Evolutionary conservation across 768 basidiomycete species (phyloP).

Genomic region (Astraeus odoratus): DNA sequence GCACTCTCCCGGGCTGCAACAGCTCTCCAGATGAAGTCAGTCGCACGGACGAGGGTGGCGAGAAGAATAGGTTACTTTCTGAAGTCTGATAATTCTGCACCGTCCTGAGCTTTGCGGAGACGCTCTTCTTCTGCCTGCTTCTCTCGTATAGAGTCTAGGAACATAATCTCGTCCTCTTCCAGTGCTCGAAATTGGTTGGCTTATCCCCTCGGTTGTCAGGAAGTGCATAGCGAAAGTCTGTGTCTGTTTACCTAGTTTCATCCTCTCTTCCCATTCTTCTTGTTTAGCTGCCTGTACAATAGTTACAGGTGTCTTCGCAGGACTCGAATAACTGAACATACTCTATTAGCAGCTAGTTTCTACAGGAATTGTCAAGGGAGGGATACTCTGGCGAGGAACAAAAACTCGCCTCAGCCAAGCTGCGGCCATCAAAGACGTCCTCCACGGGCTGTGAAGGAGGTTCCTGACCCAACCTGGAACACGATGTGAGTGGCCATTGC

Average conservation of each 20-base stretch:
- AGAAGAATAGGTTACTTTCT: constrained; percentile 49
- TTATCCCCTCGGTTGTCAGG: constrained; percentile 22
- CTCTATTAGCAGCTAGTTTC: constrained; percentile 90
- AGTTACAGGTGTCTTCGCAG: constrained; percentile 6
- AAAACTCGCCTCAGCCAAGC: constrained; percentile 75
- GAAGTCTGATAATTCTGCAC: constrained; percentile 72
- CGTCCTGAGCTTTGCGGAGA: constrained; percentile 65
- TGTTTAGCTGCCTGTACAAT: constrained; percentile 68
- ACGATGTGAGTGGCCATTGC: constrained; percentile 5
- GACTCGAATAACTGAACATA: constrained; percentile 27
- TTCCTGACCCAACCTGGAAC: constrained; percentile 68
- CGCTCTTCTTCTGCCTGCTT: constrained; percentile 72
- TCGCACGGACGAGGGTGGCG: background rate
- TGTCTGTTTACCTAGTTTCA: constrained; percentile 49
- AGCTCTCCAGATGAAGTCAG: constrained; percentile 34
- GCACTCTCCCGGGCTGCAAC: constrained; percentile 63
- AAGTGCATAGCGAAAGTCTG: constrained; percentile 1
- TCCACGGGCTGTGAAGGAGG: constrained; percentile 72
- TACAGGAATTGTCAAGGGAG: constrained; percentile 24
- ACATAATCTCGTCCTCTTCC: constrained; percentile 87
- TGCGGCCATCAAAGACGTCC: constrained; percentile 76
- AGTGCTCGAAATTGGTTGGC: constrained; percentile 86
- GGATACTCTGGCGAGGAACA: background rate
- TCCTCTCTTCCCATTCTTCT: constrained; percentile 91
- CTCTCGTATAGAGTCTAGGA: constrained; percentile 76